phyloP scores from a whole-genome alignment of 2,329 filamentous ascomycete genomes.

The Lecanoromycetidae sp. region DNA sequence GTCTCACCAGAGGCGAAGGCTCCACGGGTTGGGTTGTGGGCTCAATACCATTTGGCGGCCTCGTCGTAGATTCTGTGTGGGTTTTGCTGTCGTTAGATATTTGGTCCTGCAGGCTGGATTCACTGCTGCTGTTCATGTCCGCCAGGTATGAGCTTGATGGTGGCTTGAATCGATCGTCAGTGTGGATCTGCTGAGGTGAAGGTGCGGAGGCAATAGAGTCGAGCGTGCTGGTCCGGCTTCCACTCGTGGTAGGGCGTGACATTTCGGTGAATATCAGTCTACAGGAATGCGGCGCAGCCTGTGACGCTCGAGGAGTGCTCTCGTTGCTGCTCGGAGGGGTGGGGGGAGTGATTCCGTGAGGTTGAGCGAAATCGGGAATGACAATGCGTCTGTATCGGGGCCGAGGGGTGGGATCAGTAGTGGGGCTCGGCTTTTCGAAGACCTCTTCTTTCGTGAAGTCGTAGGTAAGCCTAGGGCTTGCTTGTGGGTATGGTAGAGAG shows the following conservation, averaged over 20 bases:
- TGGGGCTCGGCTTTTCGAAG: slow-evolving; percentile 9
- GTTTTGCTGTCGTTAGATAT: slow-evolving; percentile 6
- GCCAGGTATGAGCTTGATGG: slow-evolving; percentile 16
- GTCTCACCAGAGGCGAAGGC: slow-evolving; percentile 24
- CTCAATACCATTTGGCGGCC: neutral
- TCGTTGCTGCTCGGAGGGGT: slow-evolving; percentile 15
- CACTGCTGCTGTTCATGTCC: slow-evolving; percentile 17
- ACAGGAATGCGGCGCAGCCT: slow-evolving; percentile 12
- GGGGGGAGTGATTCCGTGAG: slow-evolving; percentile 17
- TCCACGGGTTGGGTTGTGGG: slow-evolving; percentile 17
- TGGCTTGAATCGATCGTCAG: slow-evolving; percentile 10
- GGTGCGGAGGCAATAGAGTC: slow-evolving; percentile 15
- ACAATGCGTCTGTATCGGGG: slow-evolving; percentile 24
- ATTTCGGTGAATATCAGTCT: slow-evolving; percentile 12
- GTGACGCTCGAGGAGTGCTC: slow-evolving; percentile 14
- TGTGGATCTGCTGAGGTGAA: slow-evolving; percentile 15
- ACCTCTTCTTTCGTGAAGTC: slow-evolving; percentile 12
- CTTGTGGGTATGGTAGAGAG: slow-evolving; percentile 1
- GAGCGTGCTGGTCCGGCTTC: slow-evolving; percentile 16
- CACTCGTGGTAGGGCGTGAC: slow-evolving; percentile 18
- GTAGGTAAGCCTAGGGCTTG: slow-evolving; percentile 8
- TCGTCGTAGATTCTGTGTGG: slow-evolving; percentile 1
- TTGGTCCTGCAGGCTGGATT: slow-evolving; percentile 16
- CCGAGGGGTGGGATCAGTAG: slow-evolving; percentile 11
- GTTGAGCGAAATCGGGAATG: slow-evolving; percentile 24